These are phyloP conservation scores for Serendipita sp. DNA, from an alignment of 1,284 basidiomycete species.

Conservation along the genomic window DNA sequence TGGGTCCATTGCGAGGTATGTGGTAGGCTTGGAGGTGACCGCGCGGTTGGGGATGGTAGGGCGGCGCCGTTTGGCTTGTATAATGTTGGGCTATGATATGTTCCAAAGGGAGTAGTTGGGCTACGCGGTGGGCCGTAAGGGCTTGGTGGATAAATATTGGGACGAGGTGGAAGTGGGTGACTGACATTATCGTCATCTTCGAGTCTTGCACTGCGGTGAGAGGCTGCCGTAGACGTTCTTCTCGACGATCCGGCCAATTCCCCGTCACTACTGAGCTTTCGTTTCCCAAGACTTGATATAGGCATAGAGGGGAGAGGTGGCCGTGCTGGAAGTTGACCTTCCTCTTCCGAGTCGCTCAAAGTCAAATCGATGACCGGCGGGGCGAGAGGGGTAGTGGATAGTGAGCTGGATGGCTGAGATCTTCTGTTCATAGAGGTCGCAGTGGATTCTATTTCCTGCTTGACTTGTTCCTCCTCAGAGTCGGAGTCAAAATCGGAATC, in stretches of 20 bases:
- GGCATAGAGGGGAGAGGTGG: neutral
- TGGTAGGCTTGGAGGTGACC: neutral
- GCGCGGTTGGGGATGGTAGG: neutral
- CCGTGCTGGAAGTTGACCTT: neutral
- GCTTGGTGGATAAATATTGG: neutral
- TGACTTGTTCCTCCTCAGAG: constrained; percentile 46
- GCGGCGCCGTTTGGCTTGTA: neutral
- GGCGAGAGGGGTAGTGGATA: too few species aligned
- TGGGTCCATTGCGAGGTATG: neutral
- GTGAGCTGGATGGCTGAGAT: too few species aligned
- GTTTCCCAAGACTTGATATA: neutral
- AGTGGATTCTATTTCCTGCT: too few species aligned
- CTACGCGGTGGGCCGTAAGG: neutral
- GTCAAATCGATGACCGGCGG: neutral
- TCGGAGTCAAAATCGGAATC: constrained; percentile 59
- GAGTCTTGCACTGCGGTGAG: neutral
- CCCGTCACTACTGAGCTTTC: neutral
- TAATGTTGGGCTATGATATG: neutral
- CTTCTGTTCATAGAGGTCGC: too few species aligned
- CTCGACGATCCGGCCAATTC: neutral
- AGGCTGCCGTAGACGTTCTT: neutral
- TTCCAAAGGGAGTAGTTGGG: neutral
- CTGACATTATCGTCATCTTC: neutral
- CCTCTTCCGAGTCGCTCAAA: neutral
- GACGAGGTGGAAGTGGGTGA: neutral